These are phyloP conservation scores for Suhomyces bribrorum DNA, from an alignment of 1,139 yeast species.

Conservation along the genomic window DNA sequence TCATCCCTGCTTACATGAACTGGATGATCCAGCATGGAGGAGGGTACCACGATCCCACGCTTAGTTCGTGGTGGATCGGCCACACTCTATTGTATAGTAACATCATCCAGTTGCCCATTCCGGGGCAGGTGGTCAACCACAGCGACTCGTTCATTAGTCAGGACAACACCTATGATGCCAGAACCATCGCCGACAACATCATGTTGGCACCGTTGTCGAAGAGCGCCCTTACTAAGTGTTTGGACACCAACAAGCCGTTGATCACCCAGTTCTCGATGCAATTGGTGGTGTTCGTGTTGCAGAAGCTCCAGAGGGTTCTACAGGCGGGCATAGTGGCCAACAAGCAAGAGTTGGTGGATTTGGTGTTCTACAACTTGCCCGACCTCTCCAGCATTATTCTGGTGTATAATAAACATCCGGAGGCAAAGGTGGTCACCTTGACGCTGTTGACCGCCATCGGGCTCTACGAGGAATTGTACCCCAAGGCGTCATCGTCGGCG, in stretches of 20 bases:
- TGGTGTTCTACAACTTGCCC: conserved; percentile 33
- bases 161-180: conserved; percentile 17
- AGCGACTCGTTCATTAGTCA: conserved; percentile 15
- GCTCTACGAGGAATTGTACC: conserved; percentile 24
- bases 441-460: conserved; percentile 29
- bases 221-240: conserved; percentile 56
- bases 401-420: conserved; percentile 14
- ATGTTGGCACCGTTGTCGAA: conserved; percentile 70
- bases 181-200: conserved; percentile 51
- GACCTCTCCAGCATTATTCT: conserved; percentile 27
- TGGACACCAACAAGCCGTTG: conserved; percentile 53
- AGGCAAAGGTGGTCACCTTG: conserved; percentile 24
- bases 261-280: conserved; percentile 68
- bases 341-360: conserved; percentile 31
- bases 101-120: conserved; percentile 53
- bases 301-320: conserved; percentile 48
- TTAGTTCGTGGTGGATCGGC: conserved; percentile 82
- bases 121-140: conserved; percentile 15
- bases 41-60: conserved; percentile 68
- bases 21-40: conserved; percentile 54
- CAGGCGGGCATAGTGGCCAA: conserved; percentile 30
- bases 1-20: conserved; percentile 70
- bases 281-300: conserved; percentile 54
- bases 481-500: conserved; percentile 17
- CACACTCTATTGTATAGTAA: conserved; percentile 63